Evolutionary conservation across 768 basidiomycete species (phyloP), one percentile per base, ranked within the genome.

Genomic region (Jaapia argillacea): DNA sequence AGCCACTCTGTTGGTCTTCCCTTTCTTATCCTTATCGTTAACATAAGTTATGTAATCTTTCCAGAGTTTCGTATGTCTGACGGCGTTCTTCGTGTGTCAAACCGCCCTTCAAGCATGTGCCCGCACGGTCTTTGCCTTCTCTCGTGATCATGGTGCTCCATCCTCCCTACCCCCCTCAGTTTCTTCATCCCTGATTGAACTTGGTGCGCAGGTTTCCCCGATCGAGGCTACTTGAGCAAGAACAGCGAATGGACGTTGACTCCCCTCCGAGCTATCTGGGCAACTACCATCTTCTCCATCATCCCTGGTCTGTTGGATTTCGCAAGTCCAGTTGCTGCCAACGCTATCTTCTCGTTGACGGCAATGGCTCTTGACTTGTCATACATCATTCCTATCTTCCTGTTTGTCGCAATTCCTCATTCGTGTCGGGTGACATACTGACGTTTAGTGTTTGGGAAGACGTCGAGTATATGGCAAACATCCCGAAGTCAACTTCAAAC

Each of bases 71-170:
- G 83, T 88, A 24, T 90, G 88, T 67, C 57, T 86, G 45, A 87
- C 88, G 13, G 90, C 90, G 0, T 91, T 89, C 67, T 87, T 87
- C 58, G 85, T 88, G 44, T 79, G 77, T 14, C 85, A 87, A 59
- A 81, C 76, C 12, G 80, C 86, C 7, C 69, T 88, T 4, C 89
- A 93, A 52, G 89, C 89, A 20, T 79, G 77, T 43, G 85, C 86
- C 3, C 72, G 90, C 27, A 84, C 85, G 0, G 67, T 90, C 21
- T 90, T 84, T 54, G 89, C 89, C 2, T 89, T 93, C 66, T 82
- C 80, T 54, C 79, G 85, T 43, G 86, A 88, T 55, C 72, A 78
- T 44, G 83, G 83, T 76, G 46, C 38, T 6, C 25, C 26, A 40
- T 41, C 36, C 45, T 52, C 36, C 21, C 24, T 5, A 6, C 2